Percentiles rank a stretch among this genome's conserved stretches.
These are phyloP conservation scores for Tolypocladium pustulatum DNA, from an alignment of 2,329 filamentous ascomycete species.

Conservation along the genomic window DNA sequence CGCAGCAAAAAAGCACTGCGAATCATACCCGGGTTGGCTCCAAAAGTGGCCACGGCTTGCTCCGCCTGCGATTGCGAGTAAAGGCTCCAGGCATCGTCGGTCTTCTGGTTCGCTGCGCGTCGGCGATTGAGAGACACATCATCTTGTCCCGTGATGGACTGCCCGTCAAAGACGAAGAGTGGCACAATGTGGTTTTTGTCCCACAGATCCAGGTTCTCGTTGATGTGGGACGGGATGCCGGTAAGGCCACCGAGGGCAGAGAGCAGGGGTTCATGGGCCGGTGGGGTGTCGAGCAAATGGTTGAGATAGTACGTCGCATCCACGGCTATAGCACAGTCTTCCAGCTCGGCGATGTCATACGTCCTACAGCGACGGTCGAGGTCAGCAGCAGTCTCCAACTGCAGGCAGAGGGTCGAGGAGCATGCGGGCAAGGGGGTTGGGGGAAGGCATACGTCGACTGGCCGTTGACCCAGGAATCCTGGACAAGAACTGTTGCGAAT, in stretches of 20 bases:
- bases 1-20: neutral
- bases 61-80: constrained; percentile 75
- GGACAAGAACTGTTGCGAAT: constrained; percentile 20
- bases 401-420: neutral
- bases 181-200: constrained; percentile 60
- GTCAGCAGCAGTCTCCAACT: constrained; percentile 8
- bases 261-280: constrained; percentile 76
- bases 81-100: constrained; percentile 72
- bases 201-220: constrained; percentile 65
- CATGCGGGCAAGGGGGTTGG: neutral
- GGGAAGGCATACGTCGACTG: constrained; percentile 23
- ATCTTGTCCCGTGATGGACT: constrained; percentile 68
- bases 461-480: constrained; percentile 28
- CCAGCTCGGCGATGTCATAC: constrained; percentile 58
- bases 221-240: constrained; percentile 64
- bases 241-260: constrained; percentile 84
- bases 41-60: constrained; percentile 78
- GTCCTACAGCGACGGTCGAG: constrained; percentile 26
- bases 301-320: constrained; percentile 86
- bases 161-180: constrained; percentile 85
- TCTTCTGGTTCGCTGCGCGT: constrained; percentile 56
- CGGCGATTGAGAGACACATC: constrained; percentile 55
- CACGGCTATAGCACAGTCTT: constrained; percentile 67
- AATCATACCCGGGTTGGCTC: constrained; percentile 55
- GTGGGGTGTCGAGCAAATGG: constrained; percentile 59